phyloP scores from a whole-genome alignment of 345 rosid species.

The Eucalyptus globulus region DNA sequence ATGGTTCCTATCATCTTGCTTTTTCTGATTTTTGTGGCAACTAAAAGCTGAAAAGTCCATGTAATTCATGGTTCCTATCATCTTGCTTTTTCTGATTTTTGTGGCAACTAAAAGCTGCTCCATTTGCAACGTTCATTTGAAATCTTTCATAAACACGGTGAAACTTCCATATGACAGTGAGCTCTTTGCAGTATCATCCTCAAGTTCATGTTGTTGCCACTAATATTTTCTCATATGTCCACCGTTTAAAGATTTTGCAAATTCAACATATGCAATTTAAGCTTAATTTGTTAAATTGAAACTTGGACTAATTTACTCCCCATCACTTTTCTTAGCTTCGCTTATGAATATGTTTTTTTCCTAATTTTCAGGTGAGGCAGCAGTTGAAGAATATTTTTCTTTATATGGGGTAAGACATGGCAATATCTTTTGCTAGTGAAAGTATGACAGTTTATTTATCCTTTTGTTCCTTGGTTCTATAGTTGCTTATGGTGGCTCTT shows the following conservation, averaged over 20 bases:
- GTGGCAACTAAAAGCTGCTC: background rate
- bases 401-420: constrained; percentile 54
- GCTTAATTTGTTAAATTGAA: background rate
- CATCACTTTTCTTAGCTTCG: background rate
- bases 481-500: background rate
- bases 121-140: background rate
- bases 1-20: background rate
- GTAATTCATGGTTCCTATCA: background rate
- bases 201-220: background rate
- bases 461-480: background rate
- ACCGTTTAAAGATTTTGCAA: background rate
- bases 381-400: constrained; percentile 75
- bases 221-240: background rate
- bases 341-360: background rate
- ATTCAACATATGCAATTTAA: background rate
- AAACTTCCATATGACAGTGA: background rate
- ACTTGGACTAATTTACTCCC: background rate
- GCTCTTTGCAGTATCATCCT: background rate
- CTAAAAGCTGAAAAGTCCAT: background rate
- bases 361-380: constrained; percentile 50
- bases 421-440: background rate
- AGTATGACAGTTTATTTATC: background rate
- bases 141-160: background rate
- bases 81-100: background rate
- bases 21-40: background rate